A percentile compares a stretch with the other conserved stretches of the same genome.
Conservation (phyloP, 2,329 filamentous ascomycete genomes). For the Dothistroma pini region DNA sequence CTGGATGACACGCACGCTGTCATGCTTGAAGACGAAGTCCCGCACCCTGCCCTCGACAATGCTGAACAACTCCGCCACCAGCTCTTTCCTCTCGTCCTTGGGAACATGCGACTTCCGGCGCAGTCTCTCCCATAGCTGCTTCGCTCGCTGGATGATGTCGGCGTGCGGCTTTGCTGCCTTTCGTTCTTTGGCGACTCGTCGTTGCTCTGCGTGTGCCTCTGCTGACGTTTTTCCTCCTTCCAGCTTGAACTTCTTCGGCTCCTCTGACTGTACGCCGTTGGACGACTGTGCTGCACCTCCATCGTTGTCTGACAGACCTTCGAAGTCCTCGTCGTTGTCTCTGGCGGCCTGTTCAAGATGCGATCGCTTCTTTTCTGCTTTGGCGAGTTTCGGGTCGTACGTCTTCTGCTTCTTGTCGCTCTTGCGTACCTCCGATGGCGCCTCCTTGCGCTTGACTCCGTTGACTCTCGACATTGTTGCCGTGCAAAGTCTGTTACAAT, state of each 20-base stretch:
- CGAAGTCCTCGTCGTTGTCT: conserved; percentile 25
- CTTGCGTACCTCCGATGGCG: conserved; percentile 27
- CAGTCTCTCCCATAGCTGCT: conserved; percentile 95
- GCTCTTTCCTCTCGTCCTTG: conserved; percentile 77
- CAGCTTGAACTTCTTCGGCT: conserved; percentile 34
- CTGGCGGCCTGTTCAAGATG: conserved; percentile 30
- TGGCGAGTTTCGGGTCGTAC: conserved; percentile 21
- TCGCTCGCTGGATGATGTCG: conserved; percentile 80
- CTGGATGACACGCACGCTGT: conserved; percentile 93
- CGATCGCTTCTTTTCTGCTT: conserved; percentile 28
- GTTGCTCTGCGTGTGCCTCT: conserved; percentile 92
- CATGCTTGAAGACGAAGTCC: conserved; percentile 98
- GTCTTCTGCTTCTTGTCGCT: conserved; percentile 41
- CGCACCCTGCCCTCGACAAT: conserved; percentile 89
- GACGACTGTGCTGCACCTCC: conserved; percentile 14
- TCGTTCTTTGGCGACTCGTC: conserved; percentile 78
- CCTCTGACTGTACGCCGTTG: conserved; percentile 18
- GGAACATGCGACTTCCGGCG: conserved; percentile 91
- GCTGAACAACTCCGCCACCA: conserved; percentile 83
- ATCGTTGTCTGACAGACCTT: conserved; percentile 6
- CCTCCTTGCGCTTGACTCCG: conserved; percentile 40
- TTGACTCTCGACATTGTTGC: conserved; percentile 13
- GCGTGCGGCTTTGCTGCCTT: conserved; percentile 91
- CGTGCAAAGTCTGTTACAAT: background rate
- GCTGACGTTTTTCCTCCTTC: conserved; percentile 61